Conservation (phyloP, 2,329 filamentous ascomycete species). For the Talaromyces islandicus region DNA sequence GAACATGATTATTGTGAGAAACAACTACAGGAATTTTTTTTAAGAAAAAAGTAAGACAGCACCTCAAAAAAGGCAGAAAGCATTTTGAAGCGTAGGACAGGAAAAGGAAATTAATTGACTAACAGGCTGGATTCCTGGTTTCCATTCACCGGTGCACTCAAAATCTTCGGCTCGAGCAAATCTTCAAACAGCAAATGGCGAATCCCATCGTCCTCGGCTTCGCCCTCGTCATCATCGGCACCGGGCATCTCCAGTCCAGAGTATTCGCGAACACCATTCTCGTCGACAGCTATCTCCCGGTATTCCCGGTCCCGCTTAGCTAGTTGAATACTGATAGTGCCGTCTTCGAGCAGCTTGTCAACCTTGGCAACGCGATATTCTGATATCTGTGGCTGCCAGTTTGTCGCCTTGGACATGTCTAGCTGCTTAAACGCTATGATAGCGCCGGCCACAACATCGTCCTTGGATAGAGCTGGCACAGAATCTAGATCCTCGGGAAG, state of each 20-base stretch:
- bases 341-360: conserved; percentile 50
- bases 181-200: conserved; percentile 57
- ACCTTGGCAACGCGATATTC: conserved; percentile 62
- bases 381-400: conserved; percentile 42
- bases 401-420: conserved; percentile 41
- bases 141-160: conserved; percentile 39
- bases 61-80: neutral
- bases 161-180: conserved; percentile 62
- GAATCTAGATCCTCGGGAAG: conserved; percentile 56
- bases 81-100: conserved; percentile 1
- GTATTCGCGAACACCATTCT: conserved; percentile 67
- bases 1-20: neutral
- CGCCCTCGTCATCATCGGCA: conserved; percentile 43
- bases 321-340: conserved; percentile 55
- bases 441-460: conserved; percentile 28
- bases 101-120: conserved; percentile 29
- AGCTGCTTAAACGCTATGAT: conserved; percentile 44
- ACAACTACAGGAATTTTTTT: neutral
- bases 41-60: neutral
- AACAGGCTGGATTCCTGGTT: conserved; percentile 31
- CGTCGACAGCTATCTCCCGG: conserved; percentile 48
- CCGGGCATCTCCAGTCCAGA: conserved; percentile 71
- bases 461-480: conserved; percentile 43
- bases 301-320: conserved; percentile 63
- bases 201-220: conserved; percentile 53